These are phyloP conservation scores for Suillus weaverae DNA, from an alignment of 768 basidiomycete species.

Conservation along the genomic window DNA sequence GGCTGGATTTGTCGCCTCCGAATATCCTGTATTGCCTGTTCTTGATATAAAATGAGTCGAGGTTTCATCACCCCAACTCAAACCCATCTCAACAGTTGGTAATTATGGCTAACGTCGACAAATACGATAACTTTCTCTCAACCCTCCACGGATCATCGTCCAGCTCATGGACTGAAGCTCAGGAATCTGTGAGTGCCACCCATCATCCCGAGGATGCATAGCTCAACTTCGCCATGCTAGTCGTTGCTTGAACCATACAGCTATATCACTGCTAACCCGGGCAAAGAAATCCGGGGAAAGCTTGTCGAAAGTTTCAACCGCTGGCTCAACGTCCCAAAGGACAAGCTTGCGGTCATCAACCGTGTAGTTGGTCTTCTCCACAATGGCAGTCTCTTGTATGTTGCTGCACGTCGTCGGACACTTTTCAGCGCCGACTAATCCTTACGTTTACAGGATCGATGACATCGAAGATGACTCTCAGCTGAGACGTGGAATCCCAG, in stretches of 20 bases:
- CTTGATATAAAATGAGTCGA: not conserved
- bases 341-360: slow-evolving; percentile 70
- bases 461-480: slow-evolving; percentile 96
- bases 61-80: not conserved
- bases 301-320: slow-evolving; percentile 89
- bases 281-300: slow-evolving; percentile 87
- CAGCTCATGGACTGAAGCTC: slow-evolving; percentile 15
- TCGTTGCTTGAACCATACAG: slow-evolving; percentile 83
- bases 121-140: slow-evolving; percentile 44
- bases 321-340: slow-evolving; percentile 84
- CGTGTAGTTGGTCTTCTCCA: slow-evolving; percentile 89
- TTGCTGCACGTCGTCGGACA: slow-evolving; percentile 2
- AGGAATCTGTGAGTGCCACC: slow-evolving; percentile 26
- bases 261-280: slow-evolving; percentile 80
- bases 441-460: slow-evolving; percentile 64
- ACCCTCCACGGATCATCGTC: slow-evolving; percentile 32
- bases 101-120: slow-evolving; percentile 4
- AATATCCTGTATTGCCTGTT: not conserved
- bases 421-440: not conserved
- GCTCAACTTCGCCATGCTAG: slow-evolving; percentile 22
- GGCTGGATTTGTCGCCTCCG: slow-evolving; percentile 5
- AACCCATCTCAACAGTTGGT: not conserved
- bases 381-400: slow-evolving; percentile 87
- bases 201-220: not conserved
- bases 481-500: slow-evolving; percentile 81